Evolutionary conservation across 352 stramenopile species (phyloP).

Genomic region (Phytophthora palmivora): DNA sequence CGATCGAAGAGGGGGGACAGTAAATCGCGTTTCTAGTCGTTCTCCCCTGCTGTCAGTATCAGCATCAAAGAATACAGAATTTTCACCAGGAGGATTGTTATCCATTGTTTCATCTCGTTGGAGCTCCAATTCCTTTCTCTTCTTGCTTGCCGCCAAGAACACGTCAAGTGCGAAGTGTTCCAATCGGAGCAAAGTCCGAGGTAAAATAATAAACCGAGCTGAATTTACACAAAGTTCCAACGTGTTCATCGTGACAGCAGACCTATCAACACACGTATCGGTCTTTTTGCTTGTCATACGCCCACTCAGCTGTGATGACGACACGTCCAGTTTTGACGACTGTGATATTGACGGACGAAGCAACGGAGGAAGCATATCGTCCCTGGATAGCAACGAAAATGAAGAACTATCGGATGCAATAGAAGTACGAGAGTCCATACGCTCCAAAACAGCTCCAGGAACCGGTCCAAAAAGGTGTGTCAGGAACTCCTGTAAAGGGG

Average conservation of each 20-base stretch:
- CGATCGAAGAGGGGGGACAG: slow-evolving; percentile 33
- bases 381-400: slow-evolving; percentile 33
- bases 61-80: slow-evolving; percentile 38
- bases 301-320: slow-evolving; percentile 41
- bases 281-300: slow-evolving; percentile 22
- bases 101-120: slow-evolving; percentile 45
- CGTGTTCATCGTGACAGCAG: slow-evolving; percentile 26
- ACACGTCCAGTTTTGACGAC: slow-evolving; percentile 25
- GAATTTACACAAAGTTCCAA: slow-evolving; percentile 52
- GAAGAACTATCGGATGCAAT: slow-evolving; percentile 38
- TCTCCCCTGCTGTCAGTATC: slow-evolving; percentile 32
- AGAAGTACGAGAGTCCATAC: slow-evolving; percentile 31
- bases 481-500: slow-evolving; percentile 42
- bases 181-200: slow-evolving; percentile 55
- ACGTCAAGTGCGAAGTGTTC: slow-evolving; percentile 66
- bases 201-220: slow-evolving; percentile 56
- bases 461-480: slow-evolving; percentile 48
- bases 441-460: slow-evolving; percentile 34
- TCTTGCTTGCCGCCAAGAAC: slow-evolving; percentile 53
- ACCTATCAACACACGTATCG: slow-evolving; percentile 6
- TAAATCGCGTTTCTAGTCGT: slow-evolving; percentile 37
- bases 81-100: slow-evolving; percentile 35
- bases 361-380: slow-evolving; percentile 24
- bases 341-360: slow-evolving; percentile 24
- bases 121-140: slow-evolving; percentile 47